Conservation (phyloP, 2,329 filamentous ascomycete species). For the Sporothrix dimorphospora region DNA sequence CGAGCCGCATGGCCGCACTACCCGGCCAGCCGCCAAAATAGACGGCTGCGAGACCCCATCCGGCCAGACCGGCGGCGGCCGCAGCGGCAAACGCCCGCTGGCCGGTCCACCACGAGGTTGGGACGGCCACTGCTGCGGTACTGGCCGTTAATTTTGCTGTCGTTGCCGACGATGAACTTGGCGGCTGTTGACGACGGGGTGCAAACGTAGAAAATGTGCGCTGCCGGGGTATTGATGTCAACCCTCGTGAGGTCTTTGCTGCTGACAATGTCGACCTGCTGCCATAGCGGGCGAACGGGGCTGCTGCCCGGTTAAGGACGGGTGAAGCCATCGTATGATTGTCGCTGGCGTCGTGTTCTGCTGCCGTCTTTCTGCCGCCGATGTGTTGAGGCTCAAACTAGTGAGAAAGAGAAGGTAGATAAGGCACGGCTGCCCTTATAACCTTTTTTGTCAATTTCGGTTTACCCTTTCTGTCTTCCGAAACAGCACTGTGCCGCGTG, state of each 20-base stretch:
- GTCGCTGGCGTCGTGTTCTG: not conserved
- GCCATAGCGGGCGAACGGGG: not conserved
- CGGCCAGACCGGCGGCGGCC: constrained; percentile 45
- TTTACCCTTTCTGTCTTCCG: constrained; percentile 2
- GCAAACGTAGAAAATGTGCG: constrained; percentile 1
- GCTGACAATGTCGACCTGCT: not conserved
- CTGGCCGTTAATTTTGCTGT: not conserved
- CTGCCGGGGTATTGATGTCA: not conserved
- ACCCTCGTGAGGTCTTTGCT: not conserved
- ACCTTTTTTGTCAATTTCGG: not conserved
- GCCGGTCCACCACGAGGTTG: constrained; percentile 39
- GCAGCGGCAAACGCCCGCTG: constrained; percentile 45
- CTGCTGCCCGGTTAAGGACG: not conserved
- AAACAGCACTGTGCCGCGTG: constrained; percentile 14
- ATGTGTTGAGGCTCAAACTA: not conserved
- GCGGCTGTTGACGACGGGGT: constrained; percentile 1
- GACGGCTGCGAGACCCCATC: constrained; percentile 47
- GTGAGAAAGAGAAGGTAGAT: not conserved
- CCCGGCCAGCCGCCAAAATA: constrained; percentile 35
- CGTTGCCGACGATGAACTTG: not conserved
- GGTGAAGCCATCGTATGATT: constrained; percentile 1
- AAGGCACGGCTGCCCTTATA: not conserved
- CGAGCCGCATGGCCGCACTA: constrained; percentile 36
- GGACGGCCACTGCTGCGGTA: not conserved
- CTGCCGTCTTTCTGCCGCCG: not conserved